phyloP scores from a whole-genome alignment of 176 grass and related monocot genomes.

The Aegilops speltoides region DNA sequence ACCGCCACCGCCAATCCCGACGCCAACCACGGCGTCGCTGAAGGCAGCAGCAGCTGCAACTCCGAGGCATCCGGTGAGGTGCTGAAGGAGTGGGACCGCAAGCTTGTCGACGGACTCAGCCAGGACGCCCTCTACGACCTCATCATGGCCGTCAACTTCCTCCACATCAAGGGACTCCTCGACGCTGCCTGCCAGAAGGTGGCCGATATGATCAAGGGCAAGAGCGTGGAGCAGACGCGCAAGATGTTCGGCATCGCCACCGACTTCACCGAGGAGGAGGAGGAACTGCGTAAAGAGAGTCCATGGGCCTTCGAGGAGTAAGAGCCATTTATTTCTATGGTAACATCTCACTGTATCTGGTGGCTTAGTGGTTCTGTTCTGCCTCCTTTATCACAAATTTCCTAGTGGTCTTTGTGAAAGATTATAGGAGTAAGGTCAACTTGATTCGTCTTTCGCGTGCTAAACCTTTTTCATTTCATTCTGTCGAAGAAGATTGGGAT shows the following conservation, averaged over 20 bases:
- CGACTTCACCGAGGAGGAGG: neutral
- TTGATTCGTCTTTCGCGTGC: neutral
- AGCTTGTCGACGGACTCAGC: neutral
- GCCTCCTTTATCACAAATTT: neutral
- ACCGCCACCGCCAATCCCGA: neutral
- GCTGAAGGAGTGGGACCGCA: neutral
- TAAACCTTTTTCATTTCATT: no score
- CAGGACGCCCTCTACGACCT: neutral
- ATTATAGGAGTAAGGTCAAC: neutral
- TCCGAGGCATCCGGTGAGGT: neutral
- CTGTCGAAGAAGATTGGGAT: neutral
- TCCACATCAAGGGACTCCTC: neutral
- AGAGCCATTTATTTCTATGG: neutral
- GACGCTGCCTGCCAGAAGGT: neutral
- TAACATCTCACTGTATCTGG: neutral
- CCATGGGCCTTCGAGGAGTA: neutral
- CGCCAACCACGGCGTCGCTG: no score
- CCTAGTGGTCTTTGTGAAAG: neutral
- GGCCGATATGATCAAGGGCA: neutral
- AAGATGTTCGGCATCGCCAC: neutral
- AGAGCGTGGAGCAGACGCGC: neutral
- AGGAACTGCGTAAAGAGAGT: neutral
- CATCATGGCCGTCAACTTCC: neutral
- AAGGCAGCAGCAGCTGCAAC: neutral
- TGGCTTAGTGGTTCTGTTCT: neutral